phyloP scores from a whole-genome alignment of 148 eudicot genomes.

The Diospyros lotus region DNA sequence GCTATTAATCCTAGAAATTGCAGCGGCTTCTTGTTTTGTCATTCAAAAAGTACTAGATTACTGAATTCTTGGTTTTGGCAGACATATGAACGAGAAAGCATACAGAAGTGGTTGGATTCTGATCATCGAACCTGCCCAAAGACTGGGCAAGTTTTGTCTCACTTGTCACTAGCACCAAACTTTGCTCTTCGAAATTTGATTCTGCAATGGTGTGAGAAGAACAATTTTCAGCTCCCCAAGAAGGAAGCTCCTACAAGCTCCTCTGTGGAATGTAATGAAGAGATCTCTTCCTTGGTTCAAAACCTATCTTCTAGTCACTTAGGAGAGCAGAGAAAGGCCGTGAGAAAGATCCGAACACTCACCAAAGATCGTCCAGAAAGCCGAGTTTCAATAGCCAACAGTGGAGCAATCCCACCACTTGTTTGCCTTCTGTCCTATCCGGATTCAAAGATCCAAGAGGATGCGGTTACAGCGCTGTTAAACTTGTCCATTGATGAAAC shows the following conservation, averaged over 20 bases:
- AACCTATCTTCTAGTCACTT: slow-evolving; percentile 42
- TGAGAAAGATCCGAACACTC: slow-evolving; percentile 51
- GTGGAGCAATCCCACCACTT: slow-evolving; percentile 64
- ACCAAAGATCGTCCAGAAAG: slow-evolving; percentile 71
- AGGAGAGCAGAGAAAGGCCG: slow-evolving; percentile 59
- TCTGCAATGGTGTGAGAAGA: slow-evolving; percentile 72
- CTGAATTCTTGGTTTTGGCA: slow-evolving; percentile 17
- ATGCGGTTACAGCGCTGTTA: slow-evolving; percentile 71
- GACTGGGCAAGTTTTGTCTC: slow-evolving; percentile 37
- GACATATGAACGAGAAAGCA: slow-evolving; percentile 78
- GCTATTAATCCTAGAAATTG: no score
- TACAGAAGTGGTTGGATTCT: slow-evolving; percentile 49
- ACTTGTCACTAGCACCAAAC: slow-evolving; percentile 57
- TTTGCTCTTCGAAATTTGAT: slow-evolving; percentile 72
- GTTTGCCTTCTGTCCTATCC: slow-evolving; percentile 49
- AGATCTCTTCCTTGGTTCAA: slow-evolving; percentile 35
- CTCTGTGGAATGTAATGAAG: slow-evolving; percentile 26
- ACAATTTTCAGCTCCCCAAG: slow-evolving; percentile 41
- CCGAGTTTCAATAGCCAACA: slow-evolving; percentile 54
- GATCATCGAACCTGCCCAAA: slow-evolving; percentile 28
- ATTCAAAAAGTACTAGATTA: no score
- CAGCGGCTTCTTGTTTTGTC: no score
- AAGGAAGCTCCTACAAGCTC: slow-evolving; percentile 18
- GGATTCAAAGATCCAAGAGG: slow-evolving; percentile 67
- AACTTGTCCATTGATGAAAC: slow-evolving; percentile 69